These are phyloP conservation scores for Aureobasidium sp. DNA, from an alignment of 2,329 filamentous ascomycete species.

Conservation along the genomic window DNA sequence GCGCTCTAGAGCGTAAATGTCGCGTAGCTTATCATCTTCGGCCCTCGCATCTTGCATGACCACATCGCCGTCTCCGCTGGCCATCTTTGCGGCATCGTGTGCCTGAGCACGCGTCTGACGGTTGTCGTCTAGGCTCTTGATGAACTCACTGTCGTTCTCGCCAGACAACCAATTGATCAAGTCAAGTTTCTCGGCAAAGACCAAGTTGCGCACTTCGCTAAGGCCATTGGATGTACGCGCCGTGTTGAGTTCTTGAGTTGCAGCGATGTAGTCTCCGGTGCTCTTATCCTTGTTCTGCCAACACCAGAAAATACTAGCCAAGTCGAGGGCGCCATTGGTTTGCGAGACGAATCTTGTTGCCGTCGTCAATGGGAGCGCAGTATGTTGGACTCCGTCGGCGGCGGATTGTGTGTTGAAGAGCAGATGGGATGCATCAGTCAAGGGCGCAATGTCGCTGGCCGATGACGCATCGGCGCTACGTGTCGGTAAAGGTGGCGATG, in stretches of 20 bases:
- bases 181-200: conserved; percentile 86
- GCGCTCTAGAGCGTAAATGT: conserved; percentile 87
- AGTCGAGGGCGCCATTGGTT: conserved; percentile 56
- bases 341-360: conserved; percentile 77
- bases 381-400: conserved; percentile 47
- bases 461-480: conserved; percentile 59
- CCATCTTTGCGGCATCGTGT: conserved; percentile 39
- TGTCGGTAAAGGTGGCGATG: conserved; percentile 64
- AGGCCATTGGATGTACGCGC: conserved; percentile 52
- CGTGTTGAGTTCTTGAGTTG: conserved; percentile 72
- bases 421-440: conserved; percentile 68
- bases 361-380: conserved; percentile 37
- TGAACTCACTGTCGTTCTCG: conserved; percentile 77
- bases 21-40: conserved; percentile 72
- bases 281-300: conserved; percentile 89
- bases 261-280: conserved; percentile 85
- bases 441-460: conserved; percentile 52
- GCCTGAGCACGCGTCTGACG: conserved; percentile 45
- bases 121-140: conserved; percentile 71
- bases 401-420: conserved; percentile 29
- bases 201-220: conserved; percentile 74
- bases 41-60: conserved; percentile 36
- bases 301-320: conserved; percentile 92
- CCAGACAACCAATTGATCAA: conserved; percentile 90
- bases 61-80: conserved; percentile 26